Evolutionary conservation across 352 stramenopile species (phyloP).

Genomic region (Phytopythium chamaehyphon): DNA sequence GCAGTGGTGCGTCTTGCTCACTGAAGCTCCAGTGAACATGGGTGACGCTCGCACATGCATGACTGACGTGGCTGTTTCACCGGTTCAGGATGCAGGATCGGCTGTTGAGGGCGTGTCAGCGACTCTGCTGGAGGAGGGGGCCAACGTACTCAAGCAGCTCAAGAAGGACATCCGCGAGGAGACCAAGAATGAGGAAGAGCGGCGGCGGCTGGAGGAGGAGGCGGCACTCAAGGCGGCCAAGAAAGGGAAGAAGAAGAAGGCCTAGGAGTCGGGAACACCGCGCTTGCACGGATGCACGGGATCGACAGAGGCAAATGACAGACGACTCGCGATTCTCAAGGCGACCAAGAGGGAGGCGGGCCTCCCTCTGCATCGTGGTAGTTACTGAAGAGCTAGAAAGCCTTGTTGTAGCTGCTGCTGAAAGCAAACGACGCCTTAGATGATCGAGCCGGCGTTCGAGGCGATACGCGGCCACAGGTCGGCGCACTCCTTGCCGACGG

Average conservation of each 20-base stretch:
- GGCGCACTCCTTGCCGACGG: conserved; percentile 99
- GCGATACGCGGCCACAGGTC: conserved; percentile 99
- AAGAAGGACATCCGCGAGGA: conserved; percentile 84
- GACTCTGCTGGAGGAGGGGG: conserved; percentile 54
- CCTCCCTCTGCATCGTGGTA: not conserved
- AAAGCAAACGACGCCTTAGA: conserved; percentile 78
- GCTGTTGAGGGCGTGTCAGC: conserved; percentile 47
- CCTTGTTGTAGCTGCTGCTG: not conserved
- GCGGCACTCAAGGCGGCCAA: conserved; percentile 69
- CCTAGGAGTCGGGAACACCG: conserved; percentile 15
- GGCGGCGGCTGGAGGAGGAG: conserved; percentile 65
- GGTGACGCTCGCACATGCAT: too few species aligned
- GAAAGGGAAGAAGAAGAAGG: conserved; percentile 81
- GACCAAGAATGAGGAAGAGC: conserved; percentile 69
- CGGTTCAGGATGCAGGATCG: conserved; percentile 29
- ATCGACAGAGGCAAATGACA: conserved; percentile 25
- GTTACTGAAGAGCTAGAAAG: conserved; percentile 9
- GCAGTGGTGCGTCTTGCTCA: conserved; percentile 31
- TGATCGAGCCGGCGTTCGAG: conserved; percentile 98
- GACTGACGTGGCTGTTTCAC: conserved; percentile 4
- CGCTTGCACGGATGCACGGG: conserved; percentile 1
- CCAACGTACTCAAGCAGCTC: conserved; percentile 58
- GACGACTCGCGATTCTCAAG: conserved; percentile 26
- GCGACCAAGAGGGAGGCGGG: conserved; percentile 5
- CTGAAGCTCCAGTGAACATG: not conserved